Evolutionary conservation across 495 filamentous ascomycete species (phyloP), one percentile per base, ranked within the genome.

Genomic region (Aspergillus nidulans): DNA sequence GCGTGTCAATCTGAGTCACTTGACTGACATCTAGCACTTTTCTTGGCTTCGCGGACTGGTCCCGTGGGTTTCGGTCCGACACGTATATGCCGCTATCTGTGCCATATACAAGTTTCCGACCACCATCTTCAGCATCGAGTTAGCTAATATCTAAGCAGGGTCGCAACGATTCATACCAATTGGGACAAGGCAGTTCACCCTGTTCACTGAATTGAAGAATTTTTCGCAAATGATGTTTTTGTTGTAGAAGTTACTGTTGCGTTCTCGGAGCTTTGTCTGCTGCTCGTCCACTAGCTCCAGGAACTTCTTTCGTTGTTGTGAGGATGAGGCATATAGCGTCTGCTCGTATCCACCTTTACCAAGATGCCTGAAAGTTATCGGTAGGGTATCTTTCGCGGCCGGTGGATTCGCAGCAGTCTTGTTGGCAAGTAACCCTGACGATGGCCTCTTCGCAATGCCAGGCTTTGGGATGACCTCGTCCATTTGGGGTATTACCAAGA

Each of bases 281-380:
- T 96, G 92, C 20, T 84, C 77, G 60, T 96, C 91, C 59, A 99
- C 96, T 62, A 88, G 83, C 73, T 97, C 92, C 63, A 99, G 90
- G 85, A 95, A 97, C 71, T 97, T 97, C 62, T 88, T 83, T 55
- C 92, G 79, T 18, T 87, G 86, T 21, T 87, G 86, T 53, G 86
- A 86, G 43, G 85, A 90, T 19, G 84, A 80, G 23, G 90, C 91
- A 69, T 87, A 97, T 1, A 99, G 77, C n/a, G 92, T 92, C 58
- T 88, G 78, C 63, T 96, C 95, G 68, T 96, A 97, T 34, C 92
- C 92, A 51, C 90, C 91, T 66, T 92, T 95, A n/a, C 95, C 95
- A 23, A 99, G 81, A 77, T 97, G 95, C 49, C 87, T 83, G 78
- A 99, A 97, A n/a, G 92, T 97, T 62, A 99, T 94, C 1, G 95